phyloP scores from a whole-genome alignment of 1,284 basidiomycete species.

The Leccinum pachyderme region DNA sequence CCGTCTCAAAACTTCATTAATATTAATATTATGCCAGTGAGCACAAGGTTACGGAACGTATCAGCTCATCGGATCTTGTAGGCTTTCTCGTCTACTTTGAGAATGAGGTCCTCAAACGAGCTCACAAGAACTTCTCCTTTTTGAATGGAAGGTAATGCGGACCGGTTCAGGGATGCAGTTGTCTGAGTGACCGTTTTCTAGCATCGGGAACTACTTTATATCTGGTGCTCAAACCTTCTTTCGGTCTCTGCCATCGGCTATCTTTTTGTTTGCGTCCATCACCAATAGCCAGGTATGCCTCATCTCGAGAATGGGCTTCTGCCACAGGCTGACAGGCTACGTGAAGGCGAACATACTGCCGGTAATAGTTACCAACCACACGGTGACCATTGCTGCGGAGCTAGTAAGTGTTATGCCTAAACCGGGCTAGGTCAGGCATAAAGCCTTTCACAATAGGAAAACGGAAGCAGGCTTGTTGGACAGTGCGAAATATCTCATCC shows the following conservation, averaged over 20 bases:
- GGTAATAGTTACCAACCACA: conserved; percentile 92
- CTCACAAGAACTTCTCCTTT: conserved; percentile 92
- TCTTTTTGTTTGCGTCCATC: conserved; percentile 93
- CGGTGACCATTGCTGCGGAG: conserved; percentile 95
- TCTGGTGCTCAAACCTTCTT: conserved; percentile 86
- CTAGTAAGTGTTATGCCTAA: conserved; percentile 52
- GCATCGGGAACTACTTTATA: conserved; percentile 88
- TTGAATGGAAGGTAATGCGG: conserved; percentile 69
- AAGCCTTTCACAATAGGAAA: conserved; percentile 48
- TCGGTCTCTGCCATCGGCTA: conserved; percentile 87
- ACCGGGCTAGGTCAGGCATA: conserved; percentile 5
- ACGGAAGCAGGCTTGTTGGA: conserved; percentile 81
- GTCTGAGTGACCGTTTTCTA: conserved; percentile 25
- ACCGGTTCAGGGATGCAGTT: conserved; percentile 10
- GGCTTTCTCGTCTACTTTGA: conserved; percentile 92
- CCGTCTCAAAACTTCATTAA: conserved; percentile 11
- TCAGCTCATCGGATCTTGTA: conserved; percentile 30
- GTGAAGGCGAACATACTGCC: conserved; percentile 78
- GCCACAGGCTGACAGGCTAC: conserved; percentile 17
- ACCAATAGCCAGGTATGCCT: conserved; percentile 65
- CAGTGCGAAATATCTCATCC: conserved; percentile 99
- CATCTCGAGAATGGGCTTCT: conserved; percentile 11
- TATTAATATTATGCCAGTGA: not conserved
- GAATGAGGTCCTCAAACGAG: conserved; percentile 79
- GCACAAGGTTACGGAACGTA: not conserved